Evolutionary conservation across 2,329 filamentous ascomycete genomes (phyloP), one percentile per base, ranked within the genome.

Genomic region (Dothidotthia symphoricarpi): DNA sequence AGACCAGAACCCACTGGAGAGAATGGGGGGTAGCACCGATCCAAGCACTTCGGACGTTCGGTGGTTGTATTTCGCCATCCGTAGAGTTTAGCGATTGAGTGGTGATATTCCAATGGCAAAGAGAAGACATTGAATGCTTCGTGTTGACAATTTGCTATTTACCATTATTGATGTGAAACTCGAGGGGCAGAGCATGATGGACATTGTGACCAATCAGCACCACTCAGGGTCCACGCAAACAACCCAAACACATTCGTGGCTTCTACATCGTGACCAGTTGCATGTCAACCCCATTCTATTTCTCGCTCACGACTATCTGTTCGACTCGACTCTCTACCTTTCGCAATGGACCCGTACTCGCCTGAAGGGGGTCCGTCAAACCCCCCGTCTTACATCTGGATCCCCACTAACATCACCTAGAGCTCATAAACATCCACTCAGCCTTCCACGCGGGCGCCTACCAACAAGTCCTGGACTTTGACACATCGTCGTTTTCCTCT

Each of bases 381-480:
- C 36, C 30, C 36, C 33, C 24, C 24, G 22, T 24, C 17, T 28
- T 16, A 28, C 13, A 11, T 24, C 25, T 15, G 6, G 19, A 14
- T 16, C 36, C 36, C 37, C 29, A 47, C 51, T 59, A 50, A 56
- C 39, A 16, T 33, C 16, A 15, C 9, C 37, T 59, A 81, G 80
- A 83, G 68, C 78, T 83, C 57, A 75, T 82, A 61, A 82, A 81
- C 72, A 79, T 83, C 62, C 78, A 81, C 71, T 81, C 76, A 59
- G 77, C 79, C 63, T 82, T 82, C 71, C 75, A 81, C 69, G 78
- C 81, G 68, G 89, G 87, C 63, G 90, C 95, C 75, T 95, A 88
- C 76, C 79, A 87, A 62, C 77, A 84, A 62, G 90, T 94, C 49
- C 69, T 94, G 69, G 85, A 93, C 72, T 95, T 89, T 71, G 85